Base-by-base conservation (phyloP, 768 basidiomycete genomes). In the Lanmaoa rubissima region DNA sequence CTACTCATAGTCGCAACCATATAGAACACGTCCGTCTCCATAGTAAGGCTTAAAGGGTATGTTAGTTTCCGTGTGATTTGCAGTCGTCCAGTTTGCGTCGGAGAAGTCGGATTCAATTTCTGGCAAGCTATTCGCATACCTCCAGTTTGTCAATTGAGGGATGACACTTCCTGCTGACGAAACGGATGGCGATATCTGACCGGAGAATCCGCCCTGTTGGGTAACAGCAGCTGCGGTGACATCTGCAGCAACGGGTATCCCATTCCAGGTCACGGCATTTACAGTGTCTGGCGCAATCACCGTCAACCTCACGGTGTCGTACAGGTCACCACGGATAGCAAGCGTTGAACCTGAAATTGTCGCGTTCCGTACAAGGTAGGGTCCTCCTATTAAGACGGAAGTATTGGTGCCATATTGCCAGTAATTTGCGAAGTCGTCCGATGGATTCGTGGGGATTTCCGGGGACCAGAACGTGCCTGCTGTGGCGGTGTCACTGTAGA, bases 1-100 rank as follows among this genome's bases (percentile, higher is more conserved):
- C 90, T 86, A 94, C 55, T 84, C 88, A 69, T 94, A 94, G 70
- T 93, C 92, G 65, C 90, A 92, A 1, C 89, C 90, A 69, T 90
- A 92, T 31, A 94, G 73, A n/a, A 92, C 74, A 38, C 87, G 76
- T 1, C 88, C 88, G 59, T 90, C 87, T 1, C 88, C 88, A 60
- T 87, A 89, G 58, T 80, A 75, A 5, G 87, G 87, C 63, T 84
- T 83, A 48, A 76, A 76, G 2, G 88, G 86, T 54, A 87, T 85
- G 61, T 88, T 90, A 31, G 92, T 92, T 21, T 76, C 78, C n/a
- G 79, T 88, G 57, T 85, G 85, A 62, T 90, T 78, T 16, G 89
- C 91, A 53, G 78, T 63, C 10, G 75, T 77, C 91, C 90, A 94
- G 4, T 61, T 54, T 2, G 74, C 69, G 69, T 94, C 92, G 60